These are phyloP conservation scores for Protea cynaroides DNA, from an alignment of 164 flowering plant genomes.

Conservation along the genomic window DNA sequence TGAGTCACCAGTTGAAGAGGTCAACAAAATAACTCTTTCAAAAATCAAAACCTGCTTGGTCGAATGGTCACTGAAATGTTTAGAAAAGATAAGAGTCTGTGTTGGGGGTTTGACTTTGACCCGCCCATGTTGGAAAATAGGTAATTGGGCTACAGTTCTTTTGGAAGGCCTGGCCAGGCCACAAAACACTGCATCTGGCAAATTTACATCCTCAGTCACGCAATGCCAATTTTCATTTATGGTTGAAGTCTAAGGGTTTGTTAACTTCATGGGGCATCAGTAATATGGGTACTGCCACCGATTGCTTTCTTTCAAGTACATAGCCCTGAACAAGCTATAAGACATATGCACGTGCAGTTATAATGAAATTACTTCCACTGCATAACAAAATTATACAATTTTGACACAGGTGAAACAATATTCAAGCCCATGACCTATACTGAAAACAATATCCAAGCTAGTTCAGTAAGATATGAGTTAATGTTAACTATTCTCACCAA, in stretches of 20 bases:
- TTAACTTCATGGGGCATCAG: not conserved
- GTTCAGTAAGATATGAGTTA: not conserved
- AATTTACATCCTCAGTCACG: too few species aligned
- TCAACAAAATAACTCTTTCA: too few species aligned
- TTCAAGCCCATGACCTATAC: not conserved
- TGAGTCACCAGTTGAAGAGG: too few species aligned
- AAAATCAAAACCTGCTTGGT: too few species aligned
- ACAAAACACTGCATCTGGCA: too few species aligned
- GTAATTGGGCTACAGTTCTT: too few species aligned
- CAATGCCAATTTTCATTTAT: not conserved
- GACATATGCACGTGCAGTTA: not conserved
- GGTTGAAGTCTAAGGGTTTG: not conserved
- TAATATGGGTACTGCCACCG: not conserved
- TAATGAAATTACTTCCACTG: not conserved
- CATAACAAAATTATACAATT: not conserved
- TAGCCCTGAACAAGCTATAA: not conserved
- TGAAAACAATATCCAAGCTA: not conserved
- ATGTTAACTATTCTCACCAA: conserved; percentile 50
- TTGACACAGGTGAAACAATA: not conserved
- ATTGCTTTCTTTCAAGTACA: not conserved
- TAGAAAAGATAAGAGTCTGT: too few species aligned
- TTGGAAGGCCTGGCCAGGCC: too few species aligned
- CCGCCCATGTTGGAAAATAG: too few species aligned
- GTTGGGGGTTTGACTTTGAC: too few species aligned
- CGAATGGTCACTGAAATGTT: too few species aligned